Percentiles rank a stretch among this genome's conserved stretches.
These are phyloP conservation scores for Xylaria sp. DNA, from an alignment of 2,329 filamentous ascomycete species.

Conservation along the genomic window DNA sequence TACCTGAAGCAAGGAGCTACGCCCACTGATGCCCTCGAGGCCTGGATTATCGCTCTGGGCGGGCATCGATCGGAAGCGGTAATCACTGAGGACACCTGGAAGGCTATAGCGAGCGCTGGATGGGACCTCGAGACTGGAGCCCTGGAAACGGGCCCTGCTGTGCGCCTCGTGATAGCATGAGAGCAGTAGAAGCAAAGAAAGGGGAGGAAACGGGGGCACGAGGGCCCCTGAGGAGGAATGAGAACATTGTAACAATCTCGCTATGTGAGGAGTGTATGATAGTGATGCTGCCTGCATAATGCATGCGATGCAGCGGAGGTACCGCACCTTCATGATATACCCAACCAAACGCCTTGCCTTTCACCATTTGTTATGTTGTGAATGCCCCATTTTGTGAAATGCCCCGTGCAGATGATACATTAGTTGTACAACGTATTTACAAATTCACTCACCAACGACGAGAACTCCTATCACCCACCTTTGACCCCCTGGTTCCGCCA, in stretches of 20 bases:
- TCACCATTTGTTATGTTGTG: slow-evolving; percentile 14
- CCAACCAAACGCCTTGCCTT: slow-evolving; percentile 39
- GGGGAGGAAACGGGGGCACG: slow-evolving; percentile 41
- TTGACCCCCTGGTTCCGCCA: background rate
- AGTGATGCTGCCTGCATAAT: slow-evolving; percentile 27
- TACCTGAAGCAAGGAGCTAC: slow-evolving; percentile 70
- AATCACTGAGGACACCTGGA: slow-evolving; percentile 58
- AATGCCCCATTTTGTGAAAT: slow-evolving; percentile 4
- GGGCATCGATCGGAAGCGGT: slow-evolving; percentile 26
- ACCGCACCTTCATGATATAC: slow-evolving; percentile 36
- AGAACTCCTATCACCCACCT: background rate
- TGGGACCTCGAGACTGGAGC: slow-evolving; percentile 75
- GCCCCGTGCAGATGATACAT: slow-evolving; percentile 32
- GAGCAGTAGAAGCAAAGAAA: slow-evolving; percentile 6
- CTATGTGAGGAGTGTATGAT: slow-evolving; percentile 34
- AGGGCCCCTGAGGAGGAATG: slow-evolving; percentile 16
- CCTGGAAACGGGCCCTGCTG: slow-evolving; percentile 71
- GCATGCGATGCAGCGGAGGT: slow-evolving; percentile 20
- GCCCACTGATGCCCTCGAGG: slow-evolving; percentile 50
- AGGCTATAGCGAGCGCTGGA: slow-evolving; percentile 59
- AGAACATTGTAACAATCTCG: slow-evolving; percentile 21
- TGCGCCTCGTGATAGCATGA: slow-evolving; percentile 54
- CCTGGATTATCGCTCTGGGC: slow-evolving; percentile 56
- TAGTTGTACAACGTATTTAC: slow-evolving; percentile 38
- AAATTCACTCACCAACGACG: slow-evolving; percentile 25